A percentile compares a stretch with the other conserved stretches of the same genome.
Conservation (phyloP, 176 grass and related monocot genomes). For the Typha latifolia region DNA sequence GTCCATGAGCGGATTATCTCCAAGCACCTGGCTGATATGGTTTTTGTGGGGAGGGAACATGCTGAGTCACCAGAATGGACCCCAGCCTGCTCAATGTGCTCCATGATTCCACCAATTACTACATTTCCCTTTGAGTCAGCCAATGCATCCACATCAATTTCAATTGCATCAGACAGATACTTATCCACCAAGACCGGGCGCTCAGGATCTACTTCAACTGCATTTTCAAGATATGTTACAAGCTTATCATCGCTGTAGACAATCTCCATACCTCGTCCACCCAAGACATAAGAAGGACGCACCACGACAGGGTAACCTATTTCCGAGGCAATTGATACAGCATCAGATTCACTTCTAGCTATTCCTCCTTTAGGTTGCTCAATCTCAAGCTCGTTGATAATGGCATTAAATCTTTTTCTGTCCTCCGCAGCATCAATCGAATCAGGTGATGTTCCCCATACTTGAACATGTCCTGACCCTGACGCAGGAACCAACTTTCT, state of each 20-base stretch:
- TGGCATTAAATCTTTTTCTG: slow-evolving; percentile 90
- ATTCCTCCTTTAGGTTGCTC: slow-evolving; percentile 94
- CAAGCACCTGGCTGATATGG: slow-evolving; percentile 54
- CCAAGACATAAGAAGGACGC: slow-evolving; percentile 91
- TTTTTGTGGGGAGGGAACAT: slow-evolving; percentile 95
- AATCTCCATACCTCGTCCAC: slow-evolving; percentile 97
- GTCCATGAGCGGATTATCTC: slow-evolving; percentile 85
- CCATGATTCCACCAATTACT: slow-evolving; percentile 99
- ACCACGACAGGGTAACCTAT: slow-evolving; percentile 94
- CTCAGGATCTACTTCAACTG: slow-evolving; percentile 94
- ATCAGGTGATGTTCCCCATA: slow-evolving; percentile 97
- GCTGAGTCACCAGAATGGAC: slow-evolving; percentile 97
- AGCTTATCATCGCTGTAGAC: slow-evolving; percentile 90
- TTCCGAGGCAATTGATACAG: slow-evolving; percentile 70
- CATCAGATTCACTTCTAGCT: slow-evolving; percentile 85
- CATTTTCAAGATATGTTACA: slow-evolving; percentile 81
- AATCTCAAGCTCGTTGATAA: slow-evolving; percentile 80
- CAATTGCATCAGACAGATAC: slow-evolving; percentile 87
- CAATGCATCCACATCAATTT: slow-evolving; percentile 96
- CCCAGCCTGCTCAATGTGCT: slow-evolving; percentile 98
- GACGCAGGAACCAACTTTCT: slow-evolving; percentile 49
- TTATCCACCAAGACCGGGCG: slow-evolving; percentile 83
- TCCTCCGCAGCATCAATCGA: slow-evolving; percentile 98
- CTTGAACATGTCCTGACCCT: slow-evolving; percentile 49
- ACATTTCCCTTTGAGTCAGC: slow-evolving; percentile 76